Base-by-base conservation (phyloP, 176 grass and related monocot genomes). In the Raddia distichophylla region DNA sequence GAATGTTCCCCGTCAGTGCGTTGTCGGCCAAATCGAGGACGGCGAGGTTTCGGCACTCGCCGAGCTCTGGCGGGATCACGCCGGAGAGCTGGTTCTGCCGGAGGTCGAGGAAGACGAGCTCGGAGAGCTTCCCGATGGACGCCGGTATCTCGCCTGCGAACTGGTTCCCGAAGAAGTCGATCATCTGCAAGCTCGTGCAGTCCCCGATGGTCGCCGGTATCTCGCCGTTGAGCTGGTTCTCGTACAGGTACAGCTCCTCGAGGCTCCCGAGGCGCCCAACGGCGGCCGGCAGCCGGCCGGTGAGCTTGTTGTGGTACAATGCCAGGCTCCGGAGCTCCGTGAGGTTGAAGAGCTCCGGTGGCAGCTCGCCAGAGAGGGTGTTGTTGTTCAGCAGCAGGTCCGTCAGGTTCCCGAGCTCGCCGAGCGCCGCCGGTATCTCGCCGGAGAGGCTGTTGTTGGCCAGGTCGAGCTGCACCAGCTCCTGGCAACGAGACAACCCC, bases 311-410 rank as follows among this genome's bases (percentile, higher is more conserved):
- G 80, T 93, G 93, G 47, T 93, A 99, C 75, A 99, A 65, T 59
- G 82, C 79, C 20, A 99, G 84, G 3, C 68, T 91, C 65, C 69
- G 70, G 42, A 99, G 88, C 57, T 86, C 77, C 18, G 78, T 77
- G 75, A 95, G 85, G 82, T 93, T 85, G 72, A 94, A 94, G 53
- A 95, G 84, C 50, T 84, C 87, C 46, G 52, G 53, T 27, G 88
- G 93, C 33, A 99, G 77, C 35, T 72, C 70, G 44, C 93, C 91
- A 1, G 96, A 87, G 65, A 99, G 80, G 75, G 22, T 95, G 82
- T 99, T 99, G 75, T 99, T 99, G 78, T 99, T 99, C 54, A 99
- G 85, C 71, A 83, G 50, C 15, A 99, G 84, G 51, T 88, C 96
- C 40, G 91, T 95, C 49, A 99, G 93, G 67, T 86, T 88, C 8